Evolutionary conservation across 106 monocot genomes (phyloP).

Genomic region (Narthecium ossifragum): DNA sequence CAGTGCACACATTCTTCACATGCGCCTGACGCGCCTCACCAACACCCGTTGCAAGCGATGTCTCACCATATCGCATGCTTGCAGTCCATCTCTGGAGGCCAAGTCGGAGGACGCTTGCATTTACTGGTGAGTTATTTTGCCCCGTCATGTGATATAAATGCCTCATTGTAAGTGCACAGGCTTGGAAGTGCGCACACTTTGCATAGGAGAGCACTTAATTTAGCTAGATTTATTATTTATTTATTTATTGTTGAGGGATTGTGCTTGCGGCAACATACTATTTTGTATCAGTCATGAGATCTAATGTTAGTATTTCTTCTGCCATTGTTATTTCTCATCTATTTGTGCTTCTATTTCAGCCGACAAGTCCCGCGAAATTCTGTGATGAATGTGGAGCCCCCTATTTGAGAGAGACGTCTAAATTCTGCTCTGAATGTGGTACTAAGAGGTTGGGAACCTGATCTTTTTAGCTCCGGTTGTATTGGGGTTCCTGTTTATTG

Average conservation of each 20-base stretch:
- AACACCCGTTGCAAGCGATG: conserved; percentile 35
- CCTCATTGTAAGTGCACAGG: no score
- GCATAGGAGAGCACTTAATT: no score
- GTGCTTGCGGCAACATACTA: no score
- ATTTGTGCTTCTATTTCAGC: conserved; percentile 52
- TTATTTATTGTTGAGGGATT: no score
- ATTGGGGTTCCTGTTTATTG: neutral
- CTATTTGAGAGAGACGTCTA: conserved; percentile 84
- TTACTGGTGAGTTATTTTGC: conserved; percentile 39
- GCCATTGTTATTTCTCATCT: no score
- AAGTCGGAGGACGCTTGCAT: conserved; percentile 50
- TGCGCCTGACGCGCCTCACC: conserved; percentile 35
- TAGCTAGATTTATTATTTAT: no score
- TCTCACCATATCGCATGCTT: conserved; percentile 62
- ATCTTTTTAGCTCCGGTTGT: neutral
- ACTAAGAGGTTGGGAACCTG: conserved; percentile 72
- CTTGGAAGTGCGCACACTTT: no score
- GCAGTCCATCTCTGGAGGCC: conserved; percentile 44
- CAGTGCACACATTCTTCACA: conserved; percentile 50
- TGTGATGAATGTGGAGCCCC: conserved; percentile 92
- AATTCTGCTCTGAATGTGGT: conserved; percentile 95
- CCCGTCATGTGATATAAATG: no score
- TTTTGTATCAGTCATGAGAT: neutral
- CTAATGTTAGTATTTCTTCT: neutral
- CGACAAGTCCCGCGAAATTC: conserved; percentile 71